phyloP scores from a whole-genome alignment of 2,329 filamentous ascomycete genomes.

The Trichoderma endophyticum region DNA sequence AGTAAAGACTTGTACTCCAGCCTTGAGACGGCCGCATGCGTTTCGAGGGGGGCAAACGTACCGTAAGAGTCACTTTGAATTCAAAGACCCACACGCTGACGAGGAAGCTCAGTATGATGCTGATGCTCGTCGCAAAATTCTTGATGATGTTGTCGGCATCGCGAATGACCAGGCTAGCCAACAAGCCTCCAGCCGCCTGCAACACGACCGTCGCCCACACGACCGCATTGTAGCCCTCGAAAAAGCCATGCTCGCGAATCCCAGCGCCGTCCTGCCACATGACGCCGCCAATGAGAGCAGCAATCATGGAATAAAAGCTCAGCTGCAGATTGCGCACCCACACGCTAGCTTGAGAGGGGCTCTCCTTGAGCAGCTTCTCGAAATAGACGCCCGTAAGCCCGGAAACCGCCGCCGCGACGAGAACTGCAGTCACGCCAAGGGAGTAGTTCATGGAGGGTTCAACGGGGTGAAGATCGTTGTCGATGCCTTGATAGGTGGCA shows the following conservation, averaged over 20 bases:
- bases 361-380: conserved; percentile 88
- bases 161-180: conserved; percentile 51
- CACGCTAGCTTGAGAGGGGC: conserved; percentile 69
- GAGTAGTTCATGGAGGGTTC: conserved; percentile 67
- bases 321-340: conserved; percentile 96
- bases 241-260: conserved; percentile 83
- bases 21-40: too few species aligned
- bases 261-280: conserved; percentile 82
- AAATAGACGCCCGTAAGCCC: conserved; percentile 84
- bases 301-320: conserved; percentile 90
- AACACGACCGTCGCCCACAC: conserved; percentile 83
- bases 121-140: conserved; percentile 90
- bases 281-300: conserved; percentile 81
- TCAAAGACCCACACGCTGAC: conserved; percentile 85
- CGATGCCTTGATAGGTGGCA: conserved; percentile 87
- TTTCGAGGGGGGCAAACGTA: conserved; percentile 43
- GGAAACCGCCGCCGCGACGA: conserved; percentile 75
- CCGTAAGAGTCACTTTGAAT: conserved; percentile 67
- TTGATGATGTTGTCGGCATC: conserved; percentile 72
- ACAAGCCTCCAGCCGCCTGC: conserved; percentile 79
- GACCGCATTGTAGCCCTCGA: conserved; percentile 88
- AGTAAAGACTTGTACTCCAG: background rate
- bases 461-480: conserved; percentile 51
- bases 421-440: conserved; percentile 73
- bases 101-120: conserved; percentile 81